Base-by-base conservation (phyloP, 805 yeast species). In the Ogataea nakhonphanomensis region DNA sequence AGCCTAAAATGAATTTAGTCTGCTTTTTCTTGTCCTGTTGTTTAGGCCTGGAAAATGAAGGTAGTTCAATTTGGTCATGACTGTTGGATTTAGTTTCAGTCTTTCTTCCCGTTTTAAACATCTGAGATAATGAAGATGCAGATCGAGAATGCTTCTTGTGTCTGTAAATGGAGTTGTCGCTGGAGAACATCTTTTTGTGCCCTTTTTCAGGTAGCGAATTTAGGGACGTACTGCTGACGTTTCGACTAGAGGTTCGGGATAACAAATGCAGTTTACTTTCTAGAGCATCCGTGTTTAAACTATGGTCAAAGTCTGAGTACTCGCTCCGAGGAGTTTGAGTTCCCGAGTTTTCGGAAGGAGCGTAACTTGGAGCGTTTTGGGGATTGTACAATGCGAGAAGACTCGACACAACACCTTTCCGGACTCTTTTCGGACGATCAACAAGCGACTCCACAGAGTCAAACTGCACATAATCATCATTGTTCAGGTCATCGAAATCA, bases 321-420 rank as follows among this genome's bases (percentile, higher is more conserved):
- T 43, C 48, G 26, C 49, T 50, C 4, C 43, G 34, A 1, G 51
- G 60, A 29, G 51, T 55, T 39, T 46, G 53, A 5, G 51, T 25
- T 13, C 57, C 60, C 12, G 36, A 42, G 30, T 30, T 42, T 13
- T 48, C 52, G 1, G 57, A 44, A 3, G 37, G 35, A 5, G 45
- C 41, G 13, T 32, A 38, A 30, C 42, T 28, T 57, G 72, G 53
- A 71, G 67, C 46, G 26, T 40, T 24, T 12, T 43, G 45, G 5
- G 58, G 50, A 28, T 79, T 82, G 55, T 89, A 88, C 34, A 89
- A 67, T 45, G 79, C 74, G 48, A 89, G 68, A 46, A 89, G 69
- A 1, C 91, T 78, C 0, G 95, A 85, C 22, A 89, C 70, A 12
- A 89, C 91, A 61, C 97, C 96, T 20, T 89, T 89, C 50, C 83